Percentiles rank a stretch among this genome's conserved stretches.
Conservation (phyloP, 306 rosid genomes). For the Aeschynomene evenia region DNA sequence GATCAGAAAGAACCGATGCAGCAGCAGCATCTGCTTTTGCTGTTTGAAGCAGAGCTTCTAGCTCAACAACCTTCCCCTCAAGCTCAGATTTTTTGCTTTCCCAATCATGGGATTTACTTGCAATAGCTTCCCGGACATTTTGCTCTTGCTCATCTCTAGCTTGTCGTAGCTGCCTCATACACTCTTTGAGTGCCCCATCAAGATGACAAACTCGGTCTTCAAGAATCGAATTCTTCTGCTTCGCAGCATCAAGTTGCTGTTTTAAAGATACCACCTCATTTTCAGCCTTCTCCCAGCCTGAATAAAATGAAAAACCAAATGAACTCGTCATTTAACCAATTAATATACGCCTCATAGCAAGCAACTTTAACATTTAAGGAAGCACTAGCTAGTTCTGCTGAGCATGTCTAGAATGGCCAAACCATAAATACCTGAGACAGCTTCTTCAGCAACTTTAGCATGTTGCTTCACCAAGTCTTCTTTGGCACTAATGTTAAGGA, state of each 20-base stretch:
- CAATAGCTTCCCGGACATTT: slow-evolving; percentile 50
- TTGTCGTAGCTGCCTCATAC: slow-evolving; percentile 79
- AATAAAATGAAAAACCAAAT: slow-evolving; percentile 24
- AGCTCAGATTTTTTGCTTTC: slow-evolving; percentile 56
- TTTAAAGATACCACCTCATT: slow-evolving; percentile 53
- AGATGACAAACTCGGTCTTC: slow-evolving; percentile 78
- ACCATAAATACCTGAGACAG: slow-evolving; percentile 60
- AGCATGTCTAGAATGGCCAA: slow-evolving; percentile 20
- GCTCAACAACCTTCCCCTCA: slow-evolving; percentile 53
- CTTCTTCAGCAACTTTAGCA: slow-evolving; percentile 87
- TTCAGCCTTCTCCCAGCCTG: slow-evolving; percentile 92
- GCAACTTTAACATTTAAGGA: slow-evolving; percentile 5
- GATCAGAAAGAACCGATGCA: slow-evolving; percentile 40
- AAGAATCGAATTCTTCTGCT: slow-evolving; percentile 57
- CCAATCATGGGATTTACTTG: slow-evolving; percentile 52
- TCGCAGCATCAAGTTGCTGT: slow-evolving; percentile 63
- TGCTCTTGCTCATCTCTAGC: slow-evolving; percentile 71
- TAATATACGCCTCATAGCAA: neutral
- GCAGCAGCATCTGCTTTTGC: slow-evolving; percentile 55
- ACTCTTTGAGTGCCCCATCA: slow-evolving; percentile 86
- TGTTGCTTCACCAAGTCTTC: slow-evolving; percentile 79
- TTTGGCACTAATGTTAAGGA: slow-evolving; percentile 59
- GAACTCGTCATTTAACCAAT: neutral
- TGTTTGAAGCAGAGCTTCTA: slow-evolving; percentile 55
- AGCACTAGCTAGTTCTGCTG: slow-evolving; percentile 11